phyloP scores from a whole-genome alignment of 257 asterid genomes.

The Rehmannia glutinosa region DNA sequence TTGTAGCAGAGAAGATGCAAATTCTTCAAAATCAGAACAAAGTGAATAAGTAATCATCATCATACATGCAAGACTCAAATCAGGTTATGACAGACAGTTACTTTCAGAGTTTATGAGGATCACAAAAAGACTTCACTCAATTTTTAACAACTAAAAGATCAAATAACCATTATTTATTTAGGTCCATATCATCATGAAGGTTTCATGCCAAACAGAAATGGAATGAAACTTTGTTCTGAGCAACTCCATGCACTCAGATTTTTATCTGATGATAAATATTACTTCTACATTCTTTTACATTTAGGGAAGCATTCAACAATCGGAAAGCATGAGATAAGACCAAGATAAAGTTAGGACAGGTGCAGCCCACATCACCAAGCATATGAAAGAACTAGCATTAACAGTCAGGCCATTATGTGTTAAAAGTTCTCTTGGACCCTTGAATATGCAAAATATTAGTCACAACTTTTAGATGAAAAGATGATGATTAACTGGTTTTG shows the following conservation, averaged over 20 bases:
- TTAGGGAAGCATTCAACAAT: background rate
- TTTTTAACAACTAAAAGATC: background rate
- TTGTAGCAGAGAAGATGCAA: background rate
- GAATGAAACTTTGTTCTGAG: background rate
- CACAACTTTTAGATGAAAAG: background rate
- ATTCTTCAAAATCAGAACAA: background rate
- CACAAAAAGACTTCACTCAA: background rate
- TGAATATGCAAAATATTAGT: background rate
- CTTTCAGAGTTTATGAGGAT: background rate
- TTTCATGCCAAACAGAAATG: background rate
- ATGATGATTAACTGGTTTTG: background rate
- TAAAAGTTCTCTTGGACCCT: background rate
- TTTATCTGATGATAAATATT: background rate
- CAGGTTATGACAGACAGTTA: background rate
- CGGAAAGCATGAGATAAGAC: background rate
- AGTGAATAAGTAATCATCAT: background rate
- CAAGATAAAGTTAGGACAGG: background rate
- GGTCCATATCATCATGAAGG: background rate
- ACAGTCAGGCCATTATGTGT: background rate
- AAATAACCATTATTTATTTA: background rate
- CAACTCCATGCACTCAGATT: background rate
- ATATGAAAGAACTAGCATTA: background rate
- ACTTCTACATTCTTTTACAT: background rate
- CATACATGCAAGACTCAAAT: background rate
- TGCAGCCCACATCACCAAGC: too few relatives aligned